Percentiles rank a stretch among this genome's conserved stretches.
These are phyloP conservation scores for Ceratocystis destructans DNA, from an alignment of 2,329 filamentous ascomycete genomes.

Conservation along the genomic window DNA sequence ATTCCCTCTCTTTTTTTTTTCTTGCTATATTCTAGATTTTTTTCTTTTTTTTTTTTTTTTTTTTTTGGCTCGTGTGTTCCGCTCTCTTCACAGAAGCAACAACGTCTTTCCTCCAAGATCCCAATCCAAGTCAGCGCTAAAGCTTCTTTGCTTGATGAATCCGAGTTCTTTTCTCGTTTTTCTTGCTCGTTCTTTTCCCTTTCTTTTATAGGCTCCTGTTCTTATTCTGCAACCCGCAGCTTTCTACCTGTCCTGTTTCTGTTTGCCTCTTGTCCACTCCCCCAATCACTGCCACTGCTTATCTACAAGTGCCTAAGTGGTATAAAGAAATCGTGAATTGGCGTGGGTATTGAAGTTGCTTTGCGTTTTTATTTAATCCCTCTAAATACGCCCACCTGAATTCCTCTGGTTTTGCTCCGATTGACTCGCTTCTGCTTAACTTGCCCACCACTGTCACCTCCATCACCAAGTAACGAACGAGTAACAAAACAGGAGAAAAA, in stretches of 20 bases:
- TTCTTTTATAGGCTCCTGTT: neutral
- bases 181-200: neutral
- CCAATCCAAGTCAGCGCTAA: neutral
- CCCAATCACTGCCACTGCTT: neutral
- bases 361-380: neutral
- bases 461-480: neutral
- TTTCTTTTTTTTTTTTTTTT: neutral
- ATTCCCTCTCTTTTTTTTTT: slow-evolving; percentile 9
- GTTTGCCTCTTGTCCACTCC: neutral
- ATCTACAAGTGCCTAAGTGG: neutral
- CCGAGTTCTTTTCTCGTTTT: neutral
- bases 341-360: neutral
- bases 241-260: neutral
- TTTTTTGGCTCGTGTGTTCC: neutral
- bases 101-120: neutral
- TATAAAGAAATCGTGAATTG: neutral
- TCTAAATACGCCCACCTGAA: too few relatives aligned
- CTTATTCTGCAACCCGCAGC: neutral
- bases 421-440: neutral
- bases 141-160: neutral
- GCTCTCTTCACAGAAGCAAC: neutral
- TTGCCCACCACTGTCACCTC: neutral
- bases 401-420: neutral
- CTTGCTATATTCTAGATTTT: neutral
- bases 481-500: neutral